phyloP scores from a whole-genome alignment of 306 rosid genomes.

The Trifolium repens region DNA sequence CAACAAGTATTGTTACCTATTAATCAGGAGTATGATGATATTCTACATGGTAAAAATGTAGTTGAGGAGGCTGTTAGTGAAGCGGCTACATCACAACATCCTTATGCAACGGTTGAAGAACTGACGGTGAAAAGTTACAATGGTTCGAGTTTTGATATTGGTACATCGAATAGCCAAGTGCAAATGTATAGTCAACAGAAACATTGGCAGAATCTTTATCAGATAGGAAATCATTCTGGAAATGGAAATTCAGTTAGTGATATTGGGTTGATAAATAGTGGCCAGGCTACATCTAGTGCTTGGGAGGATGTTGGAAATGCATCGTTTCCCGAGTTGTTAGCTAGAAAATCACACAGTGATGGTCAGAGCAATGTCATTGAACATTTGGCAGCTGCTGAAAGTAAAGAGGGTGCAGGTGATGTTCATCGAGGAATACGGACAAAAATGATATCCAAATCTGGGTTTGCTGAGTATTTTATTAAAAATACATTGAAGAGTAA shows the following conservation, averaged over 20 bases:
- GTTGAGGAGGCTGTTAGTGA: slow-evolving; percentile 42
- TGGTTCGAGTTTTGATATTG: slow-evolving; percentile 65
- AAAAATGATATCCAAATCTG: slow-evolving; percentile 80
- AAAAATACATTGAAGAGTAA: slow-evolving; percentile 82
- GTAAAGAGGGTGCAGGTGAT: slow-evolving; percentile 52
- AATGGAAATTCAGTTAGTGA: slow-evolving; percentile 56
- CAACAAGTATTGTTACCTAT: slow-evolving; percentile 49
- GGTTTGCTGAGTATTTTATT: slow-evolving; percentile 83
- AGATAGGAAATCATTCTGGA: slow-evolving; percentile 66
- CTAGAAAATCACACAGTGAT: slow-evolving; percentile 56
- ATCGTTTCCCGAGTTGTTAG: slow-evolving; percentile 54
- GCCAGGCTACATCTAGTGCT: slow-evolving; percentile 53
- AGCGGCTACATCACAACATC: slow-evolving; percentile 52
- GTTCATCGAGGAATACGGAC: slow-evolving; percentile 67
- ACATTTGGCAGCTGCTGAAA: slow-evolving; percentile 54
- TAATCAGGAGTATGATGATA: slow-evolving; percentile 48
- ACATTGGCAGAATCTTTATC: slow-evolving; percentile 73
- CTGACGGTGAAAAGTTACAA: slow-evolving; percentile 59
- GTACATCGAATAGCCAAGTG: slow-evolving; percentile 62
- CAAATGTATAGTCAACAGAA: slow-evolving; percentile 54
- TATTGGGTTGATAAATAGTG: slow-evolving; percentile 50
- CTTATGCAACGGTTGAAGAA: slow-evolving; percentile 61
- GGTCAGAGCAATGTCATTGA: slow-evolving; percentile 57
- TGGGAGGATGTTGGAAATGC: slow-evolving; percentile 58
- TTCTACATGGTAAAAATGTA: slow-evolving; percentile 51